Evolutionary conservation across 2,329 filamentous ascomycete genomes (phyloP).

Genomic region (Diaporthe ampelina): DNA sequence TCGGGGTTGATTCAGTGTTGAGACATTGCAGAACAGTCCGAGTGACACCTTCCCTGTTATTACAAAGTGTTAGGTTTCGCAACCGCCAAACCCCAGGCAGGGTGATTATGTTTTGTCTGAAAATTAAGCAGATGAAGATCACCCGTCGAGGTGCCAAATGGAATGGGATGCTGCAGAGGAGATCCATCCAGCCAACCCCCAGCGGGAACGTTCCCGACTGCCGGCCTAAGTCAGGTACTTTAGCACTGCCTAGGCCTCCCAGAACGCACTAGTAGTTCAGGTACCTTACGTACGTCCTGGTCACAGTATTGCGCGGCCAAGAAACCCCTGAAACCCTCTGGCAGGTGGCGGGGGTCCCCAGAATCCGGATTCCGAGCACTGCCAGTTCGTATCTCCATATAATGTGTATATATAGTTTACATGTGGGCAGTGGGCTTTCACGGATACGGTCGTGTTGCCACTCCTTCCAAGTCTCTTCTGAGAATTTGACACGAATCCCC

Average conservation of each 20-base stretch:
- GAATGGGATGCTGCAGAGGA: slow-evolving; percentile 15
- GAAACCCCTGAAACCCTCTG: slow-evolving; percentile 13
- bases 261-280: not conserved
- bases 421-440: not conserved
- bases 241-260: not conserved
- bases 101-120: slow-evolving; percentile 12
- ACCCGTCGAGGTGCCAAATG: slow-evolving; percentile 23
- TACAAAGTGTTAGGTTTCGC: slow-evolving; percentile 9
- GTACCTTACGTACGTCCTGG: slow-evolving; percentile 10
- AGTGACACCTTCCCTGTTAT: not conserved
- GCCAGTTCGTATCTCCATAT: not conserved
- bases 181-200: slow-evolving; percentile 10
- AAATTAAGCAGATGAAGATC: slow-evolving; percentile 31
- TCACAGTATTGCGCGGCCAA: slow-evolving; percentile 22
- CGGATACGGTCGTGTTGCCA: not conserved
- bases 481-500: not conserved
- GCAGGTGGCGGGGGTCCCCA: not conserved
- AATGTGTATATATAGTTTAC: not conserved
- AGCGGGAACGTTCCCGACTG: not conserved
- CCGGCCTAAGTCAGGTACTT: not conserved
- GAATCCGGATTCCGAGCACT: not conserved
- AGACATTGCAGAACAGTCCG: slow-evolving; percentile 19
- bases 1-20: slow-evolving; percentile 10
- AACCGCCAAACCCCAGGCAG: not conserved
- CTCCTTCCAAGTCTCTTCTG: not conserved